Conservation (phyloP, 139 green algal species). For the Auxenochlorella pyrenoidosa region DNA sequence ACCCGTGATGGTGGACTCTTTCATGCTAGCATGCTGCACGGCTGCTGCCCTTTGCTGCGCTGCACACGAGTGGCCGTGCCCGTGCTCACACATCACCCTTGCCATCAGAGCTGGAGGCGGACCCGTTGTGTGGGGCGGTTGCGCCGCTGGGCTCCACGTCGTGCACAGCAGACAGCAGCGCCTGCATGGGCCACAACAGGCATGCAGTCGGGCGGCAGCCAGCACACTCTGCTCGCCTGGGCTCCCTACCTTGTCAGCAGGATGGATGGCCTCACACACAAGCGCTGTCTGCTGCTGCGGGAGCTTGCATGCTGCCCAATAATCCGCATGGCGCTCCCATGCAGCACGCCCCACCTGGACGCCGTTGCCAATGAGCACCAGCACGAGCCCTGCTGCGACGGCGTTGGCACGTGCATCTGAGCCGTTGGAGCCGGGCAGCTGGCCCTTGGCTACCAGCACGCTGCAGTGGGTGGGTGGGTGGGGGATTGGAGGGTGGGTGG, state of each 20-base stretch:
- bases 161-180: not conserved
- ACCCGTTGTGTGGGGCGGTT: no score
- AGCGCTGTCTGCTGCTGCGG: not conserved
- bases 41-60: no score
- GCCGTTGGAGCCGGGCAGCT: constrained; percentile 10
- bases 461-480: not conserved
- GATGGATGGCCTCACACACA: no score
- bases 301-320: no score
- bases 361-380: not conserved
- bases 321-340: no score
- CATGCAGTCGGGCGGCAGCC: no score
- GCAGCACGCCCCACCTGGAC: not conserved
- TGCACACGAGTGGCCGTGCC: no score
- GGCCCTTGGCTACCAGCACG: not conserved
- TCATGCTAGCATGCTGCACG: no score
- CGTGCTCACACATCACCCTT: no score
- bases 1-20: no score
- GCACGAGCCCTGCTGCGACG: not conserved
- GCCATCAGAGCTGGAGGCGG: no score
- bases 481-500: not conserved
- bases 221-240: no score
- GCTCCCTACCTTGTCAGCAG: not conserved
- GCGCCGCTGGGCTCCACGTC: not conserved
- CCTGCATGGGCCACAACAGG: not conserved
- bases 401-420: not conserved